A percentile compares a stretch with the other conserved stretches of the same genome.
Conservation (phyloP, 2,329 filamentous ascomycete species). For the Epichloe bromicola region DNA sequence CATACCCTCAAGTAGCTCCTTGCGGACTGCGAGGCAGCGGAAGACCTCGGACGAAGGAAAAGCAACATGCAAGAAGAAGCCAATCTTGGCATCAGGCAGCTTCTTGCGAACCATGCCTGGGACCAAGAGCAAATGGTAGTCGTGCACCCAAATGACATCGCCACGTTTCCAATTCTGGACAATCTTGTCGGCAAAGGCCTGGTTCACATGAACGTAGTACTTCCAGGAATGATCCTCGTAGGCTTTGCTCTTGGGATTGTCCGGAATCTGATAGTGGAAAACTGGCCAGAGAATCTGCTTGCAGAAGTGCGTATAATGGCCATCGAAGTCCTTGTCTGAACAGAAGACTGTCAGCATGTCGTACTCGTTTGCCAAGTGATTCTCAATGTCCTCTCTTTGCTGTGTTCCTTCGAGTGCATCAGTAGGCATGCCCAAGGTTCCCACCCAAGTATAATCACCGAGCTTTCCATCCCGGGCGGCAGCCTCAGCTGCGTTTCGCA, state of each 20-base stretch:
- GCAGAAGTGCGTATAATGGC: conserved; percentile 91
- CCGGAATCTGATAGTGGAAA: conserved; percentile 95
- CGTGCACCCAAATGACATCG: conserved; percentile 89
- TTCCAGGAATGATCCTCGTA: conserved; percentile 96
- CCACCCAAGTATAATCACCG: conserved; percentile 75
- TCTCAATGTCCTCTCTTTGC: conserved; percentile 72
- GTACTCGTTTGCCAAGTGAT: conserved; percentile 66
- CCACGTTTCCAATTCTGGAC: conserved; percentile 88
- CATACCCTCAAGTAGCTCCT: conserved; percentile 80
- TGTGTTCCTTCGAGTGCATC: conserved; percentile 64
- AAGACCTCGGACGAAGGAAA: conserved; percentile 97
- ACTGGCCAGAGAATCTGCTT: conserved; percentile 97
- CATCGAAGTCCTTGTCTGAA: conserved; percentile 84
- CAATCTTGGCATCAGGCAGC: conserved; percentile 85
- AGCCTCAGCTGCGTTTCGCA: conserved; percentile 77
- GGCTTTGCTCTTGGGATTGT: conserved; percentile 95
- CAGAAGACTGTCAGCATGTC: conserved; percentile 76
- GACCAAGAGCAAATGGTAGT: conserved; percentile 85
- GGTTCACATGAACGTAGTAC: conserved; percentile 85
- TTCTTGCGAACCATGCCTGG: conserved; percentile 82
- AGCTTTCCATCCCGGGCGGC: conserved; percentile 56
- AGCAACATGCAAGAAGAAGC: conserved; percentile 88
- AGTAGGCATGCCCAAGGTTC: conserved; percentile 86
- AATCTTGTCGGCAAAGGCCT: conserved; percentile 84
- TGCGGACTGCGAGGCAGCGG: conserved; percentile 75